phyloP scores from a whole-genome alignment of 2,329 filamentous ascomycete genomes.

The Teratosphaeria epicoccoides region DNA sequence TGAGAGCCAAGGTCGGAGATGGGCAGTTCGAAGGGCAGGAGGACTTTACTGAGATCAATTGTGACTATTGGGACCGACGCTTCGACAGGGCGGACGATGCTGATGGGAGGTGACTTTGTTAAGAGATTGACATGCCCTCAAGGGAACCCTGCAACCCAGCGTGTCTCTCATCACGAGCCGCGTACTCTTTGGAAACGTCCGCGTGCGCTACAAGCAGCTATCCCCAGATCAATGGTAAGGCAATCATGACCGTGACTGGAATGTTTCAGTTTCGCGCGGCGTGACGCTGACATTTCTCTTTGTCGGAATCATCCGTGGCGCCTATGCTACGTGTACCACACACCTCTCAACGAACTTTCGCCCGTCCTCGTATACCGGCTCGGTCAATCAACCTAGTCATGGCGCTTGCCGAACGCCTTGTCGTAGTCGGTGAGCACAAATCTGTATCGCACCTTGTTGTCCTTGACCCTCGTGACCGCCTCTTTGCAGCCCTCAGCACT shows the following conservation, averaged over 20 bases:
- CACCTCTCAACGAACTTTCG: neutral
- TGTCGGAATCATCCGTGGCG: neutral
- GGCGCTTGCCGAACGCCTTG: slow-evolving; percentile 50
- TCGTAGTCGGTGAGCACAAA: slow-evolving; percentile 57
- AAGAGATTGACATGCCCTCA: too few species aligned
- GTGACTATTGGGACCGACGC: neutral
- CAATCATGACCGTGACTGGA: neutral
- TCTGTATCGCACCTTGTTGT: slow-evolving; percentile 61
- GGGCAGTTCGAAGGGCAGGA: neutral
- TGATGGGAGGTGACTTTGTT: neutral
- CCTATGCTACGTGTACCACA: neutral
- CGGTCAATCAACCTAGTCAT: neutral
- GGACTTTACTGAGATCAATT: neutral
- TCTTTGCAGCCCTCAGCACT: slow-evolving; percentile 58
- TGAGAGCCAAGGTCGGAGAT: neutral
- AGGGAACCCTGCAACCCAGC: too few species aligned
- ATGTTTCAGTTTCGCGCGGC: neutral
- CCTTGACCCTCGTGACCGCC: slow-evolving; percentile 54
- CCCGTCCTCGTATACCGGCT: neutral
- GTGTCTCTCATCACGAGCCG: too few species aligned
- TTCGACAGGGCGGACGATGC: neutral
- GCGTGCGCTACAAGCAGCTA: too few species aligned
- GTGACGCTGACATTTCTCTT: neutral
- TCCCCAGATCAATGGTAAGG: too few species aligned
- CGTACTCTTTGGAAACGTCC: too few species aligned